Evolutionary conservation across 2,329 filamentous ascomycete species (phyloP).

Genomic region (Aureobasidium sp.): DNA sequence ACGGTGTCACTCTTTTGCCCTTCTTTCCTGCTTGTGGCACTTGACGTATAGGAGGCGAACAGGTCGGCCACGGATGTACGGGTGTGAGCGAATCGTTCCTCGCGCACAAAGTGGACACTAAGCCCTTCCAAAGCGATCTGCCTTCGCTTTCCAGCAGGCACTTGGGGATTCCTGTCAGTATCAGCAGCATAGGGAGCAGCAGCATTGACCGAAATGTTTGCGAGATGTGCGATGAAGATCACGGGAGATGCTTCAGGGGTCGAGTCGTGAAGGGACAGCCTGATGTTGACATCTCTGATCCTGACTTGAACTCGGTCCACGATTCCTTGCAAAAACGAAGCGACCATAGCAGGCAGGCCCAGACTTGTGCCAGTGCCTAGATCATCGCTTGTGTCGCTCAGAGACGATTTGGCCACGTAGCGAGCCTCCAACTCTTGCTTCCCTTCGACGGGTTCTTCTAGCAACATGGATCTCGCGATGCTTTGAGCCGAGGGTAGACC

Average conservation of each 20-base stretch:
- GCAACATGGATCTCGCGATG: slow-evolving; percentile 69
- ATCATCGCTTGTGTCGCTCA: slow-evolving; percentile 49
- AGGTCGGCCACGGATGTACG: not conserved
- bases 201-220: not conserved
- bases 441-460: slow-evolving; percentile 58
- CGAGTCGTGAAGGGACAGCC: slow-evolving; percentile 22
- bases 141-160: not conserved
- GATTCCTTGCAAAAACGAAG: slow-evolving; percentile 64
- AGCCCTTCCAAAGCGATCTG: not conserved
- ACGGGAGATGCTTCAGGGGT: not conserved
- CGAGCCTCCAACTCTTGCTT: slow-evolving; percentile 60
- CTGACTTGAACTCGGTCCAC: slow-evolving; percentile 60
- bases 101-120: not conserved
- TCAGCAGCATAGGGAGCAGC: not conserved
- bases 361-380: slow-evolving; percentile 63
- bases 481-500: slow-evolving; percentile 60
- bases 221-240: not conserved
- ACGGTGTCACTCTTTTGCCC: not conserved
- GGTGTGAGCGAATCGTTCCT: not conserved
- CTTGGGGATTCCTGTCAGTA: not conserved
- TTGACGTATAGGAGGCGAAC: not conserved
- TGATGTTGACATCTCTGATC: slow-evolving; percentile 56
- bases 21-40: not conserved
- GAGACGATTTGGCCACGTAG: slow-evolving; percentile 52
- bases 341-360: slow-evolving; percentile 60